Evolutionary conservation across 2,329 filamentous ascomycete genomes (phyloP).

Genomic region (Fusarium fracticaudum): DNA sequence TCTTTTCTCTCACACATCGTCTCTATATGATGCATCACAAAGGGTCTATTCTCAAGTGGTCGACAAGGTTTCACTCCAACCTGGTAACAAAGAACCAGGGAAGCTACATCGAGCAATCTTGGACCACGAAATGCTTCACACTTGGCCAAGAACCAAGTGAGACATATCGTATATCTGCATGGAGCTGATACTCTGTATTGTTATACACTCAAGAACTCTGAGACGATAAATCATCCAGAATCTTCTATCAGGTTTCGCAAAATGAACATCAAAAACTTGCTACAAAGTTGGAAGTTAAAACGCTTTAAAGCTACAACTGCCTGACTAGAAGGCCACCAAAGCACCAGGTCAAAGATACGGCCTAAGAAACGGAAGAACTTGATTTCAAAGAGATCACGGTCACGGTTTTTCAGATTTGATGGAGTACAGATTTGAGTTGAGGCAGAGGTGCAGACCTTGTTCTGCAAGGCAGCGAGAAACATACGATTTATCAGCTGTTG

Average conservation of each 20-base stretch:
- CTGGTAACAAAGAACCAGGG: too few species aligned
- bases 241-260: too few species aligned
- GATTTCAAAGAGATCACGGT: neutral
- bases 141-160: neutral
- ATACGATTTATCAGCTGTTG: too few species aligned
- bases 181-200: fast-evolving
- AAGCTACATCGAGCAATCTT: neutral
- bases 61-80: neutral
- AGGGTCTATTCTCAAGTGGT: too few species aligned
- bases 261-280: neutral
- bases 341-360: too few species aligned
- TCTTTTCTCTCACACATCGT: neutral
- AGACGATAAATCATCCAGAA: neutral
- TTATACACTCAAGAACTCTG: neutral
- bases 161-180: fast-evolving
- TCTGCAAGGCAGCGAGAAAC: neutral
- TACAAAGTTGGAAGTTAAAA: neutral
- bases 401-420: too few species aligned
- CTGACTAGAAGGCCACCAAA: too few species aligned
- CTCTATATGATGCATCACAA: neutral
- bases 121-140: too few species aligned
- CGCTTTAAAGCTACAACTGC: neutral
- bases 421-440: neutral
- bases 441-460: neutral
- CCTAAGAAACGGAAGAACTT: neutral